Base-by-base conservation (phyloP, 495 filamentous ascomycete genomes). In the Tricharina praecox region DNA sequence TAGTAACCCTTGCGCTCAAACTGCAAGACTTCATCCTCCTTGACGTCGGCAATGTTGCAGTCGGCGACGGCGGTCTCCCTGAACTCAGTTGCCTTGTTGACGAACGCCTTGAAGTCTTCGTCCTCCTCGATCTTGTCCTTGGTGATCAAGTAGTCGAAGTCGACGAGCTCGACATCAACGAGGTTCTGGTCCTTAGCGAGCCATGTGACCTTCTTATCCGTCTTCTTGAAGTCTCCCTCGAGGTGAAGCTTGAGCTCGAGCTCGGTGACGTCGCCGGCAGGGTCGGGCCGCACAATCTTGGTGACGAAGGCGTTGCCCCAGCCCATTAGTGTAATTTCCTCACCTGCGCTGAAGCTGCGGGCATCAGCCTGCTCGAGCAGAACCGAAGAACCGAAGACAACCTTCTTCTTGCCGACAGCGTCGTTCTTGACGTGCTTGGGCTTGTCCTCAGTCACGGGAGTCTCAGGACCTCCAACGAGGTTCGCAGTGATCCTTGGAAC, bases 191-290 rank as follows among this genome's bases (percentile, higher is more conserved):
- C 74, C 2, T 68, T 70, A 0, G 82, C 77, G 28, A 94, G 70
- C 86, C 86, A 94, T 2, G 87, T 93, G 23, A 94, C 71, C 69
- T 93, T 94, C 74, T 93, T 93, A 59, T 85, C 76, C n/a, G 86
- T 93, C 63, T 77, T 75, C 70, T 87, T 90, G 63, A 94, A 77
- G 60, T 94, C 87, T 46, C 87, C 87, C 58, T 81, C 70, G 23
- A 92, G 75, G 59, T 93, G 78, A 2, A 94, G 73, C 58, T 90
- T 83, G 36, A 84, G 70, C 34, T 79, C 81, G 2, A 93, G 63
- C 26, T 62, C 66, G 0, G 76, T 81, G 45, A 93, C 75, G 18
- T 71, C 66, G 25, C 69, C 70, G 38, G 62, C 59, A 11, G 63
- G 54, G 18, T 68, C 59, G 16, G 78, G 72, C 42, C 77, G 70